These are phyloP conservation scores for Selaginella moellendorffii DNA, from an alignment of 75 land plant species.

Conservation along the genomic window DNA sequence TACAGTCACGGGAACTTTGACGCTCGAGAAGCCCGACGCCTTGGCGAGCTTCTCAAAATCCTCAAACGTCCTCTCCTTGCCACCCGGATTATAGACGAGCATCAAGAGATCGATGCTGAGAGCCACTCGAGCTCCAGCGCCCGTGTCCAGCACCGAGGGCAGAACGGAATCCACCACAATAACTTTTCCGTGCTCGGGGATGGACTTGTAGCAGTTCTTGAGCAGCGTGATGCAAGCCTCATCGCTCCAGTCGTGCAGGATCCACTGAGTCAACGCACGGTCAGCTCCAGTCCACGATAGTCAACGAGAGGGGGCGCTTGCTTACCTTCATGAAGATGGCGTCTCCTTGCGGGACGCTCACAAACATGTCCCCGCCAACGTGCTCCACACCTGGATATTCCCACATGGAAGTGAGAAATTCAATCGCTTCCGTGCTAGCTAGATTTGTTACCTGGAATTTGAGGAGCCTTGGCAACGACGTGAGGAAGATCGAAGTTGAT, in stretches of 20 bases:
- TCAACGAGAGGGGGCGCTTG: too few relatives aligned
- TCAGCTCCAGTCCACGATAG: too few relatives aligned
- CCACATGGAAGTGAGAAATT: not conserved
- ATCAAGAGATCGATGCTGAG: conserved; percentile 46
- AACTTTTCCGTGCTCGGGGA: conserved; percentile 46
- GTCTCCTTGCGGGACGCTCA: conserved; percentile 5
- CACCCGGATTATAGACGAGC: conserved; percentile 40
- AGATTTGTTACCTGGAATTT: too few relatives aligned
- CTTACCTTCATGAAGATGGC: conserved; percentile 10
- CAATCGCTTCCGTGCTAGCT: too few relatives aligned
- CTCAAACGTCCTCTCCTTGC: conserved; percentile 35
- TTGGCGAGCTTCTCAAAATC: conserved; percentile 41
- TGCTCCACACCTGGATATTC: conserved; percentile 6
- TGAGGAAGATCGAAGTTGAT: conserved; percentile 40
- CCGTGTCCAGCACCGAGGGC: conserved; percentile 18
- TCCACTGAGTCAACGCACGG: too few relatives aligned
- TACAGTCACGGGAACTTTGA: conserved; percentile 19
- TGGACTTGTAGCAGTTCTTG: conserved; percentile 41
- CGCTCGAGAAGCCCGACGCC: conserved; percentile 35
- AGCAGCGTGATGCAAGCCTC: conserved; percentile 37
- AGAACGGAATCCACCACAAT: conserved; percentile 51
- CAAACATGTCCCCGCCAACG: conserved; percentile 7
- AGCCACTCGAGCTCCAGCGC: conserved; percentile 37
- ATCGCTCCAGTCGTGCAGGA: conserved; percentile 49
- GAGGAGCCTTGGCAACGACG: conserved; percentile 26